These are phyloP conservation scores for Kalmusia sp. DNA, from an alignment of 2,329 filamentous ascomycete genomes.

Conservation along the genomic window DNA sequence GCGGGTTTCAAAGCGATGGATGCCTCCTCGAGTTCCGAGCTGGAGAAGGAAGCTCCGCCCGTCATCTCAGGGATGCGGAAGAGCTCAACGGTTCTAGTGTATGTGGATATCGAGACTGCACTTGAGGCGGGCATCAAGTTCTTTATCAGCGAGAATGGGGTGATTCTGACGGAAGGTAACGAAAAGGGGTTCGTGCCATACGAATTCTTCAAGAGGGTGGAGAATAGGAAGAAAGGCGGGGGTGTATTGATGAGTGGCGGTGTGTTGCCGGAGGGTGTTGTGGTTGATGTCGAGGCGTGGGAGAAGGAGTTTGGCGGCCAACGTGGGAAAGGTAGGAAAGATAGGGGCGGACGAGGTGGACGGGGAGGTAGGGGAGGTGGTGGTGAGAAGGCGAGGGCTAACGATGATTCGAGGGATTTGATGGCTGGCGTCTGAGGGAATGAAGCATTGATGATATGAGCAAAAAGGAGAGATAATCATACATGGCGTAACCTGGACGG, in stretches of 20 bases:
- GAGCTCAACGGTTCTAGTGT: conserved; percentile 69
- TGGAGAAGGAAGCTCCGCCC: conserved; percentile 29
- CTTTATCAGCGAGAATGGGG: conserved; percentile 67
- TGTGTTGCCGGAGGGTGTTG: conserved; percentile 55
- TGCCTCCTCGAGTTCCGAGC: background rate
- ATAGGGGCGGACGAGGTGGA: conserved; percentile 28
- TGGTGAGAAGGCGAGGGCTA: conserved; percentile 28
- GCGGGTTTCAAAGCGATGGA: conserved; percentile 44
- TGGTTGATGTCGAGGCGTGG: conserved; percentile 46
- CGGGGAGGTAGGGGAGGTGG: conserved; percentile 22
- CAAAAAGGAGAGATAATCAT: background rate
- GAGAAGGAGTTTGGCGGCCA: conserved; percentile 34
- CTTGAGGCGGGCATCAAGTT: conserved; percentile 69
- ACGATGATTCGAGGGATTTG: conserved; percentile 32
- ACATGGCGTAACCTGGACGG: too few species aligned
- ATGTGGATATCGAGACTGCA: conserved; percentile 74
- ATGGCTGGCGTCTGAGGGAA: conserved; percentile 22
- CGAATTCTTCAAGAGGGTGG: conserved; percentile 74
- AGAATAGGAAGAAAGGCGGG: conserved; percentile 65
- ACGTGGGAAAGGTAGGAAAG: conserved; percentile 24
- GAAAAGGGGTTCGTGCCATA: conserved; percentile 50
- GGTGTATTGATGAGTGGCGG: conserved; percentile 76
- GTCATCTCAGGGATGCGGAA: conserved; percentile 83
- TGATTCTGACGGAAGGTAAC: conserved; percentile 56
- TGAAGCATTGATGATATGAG: background rate